These are phyloP conservation scores for Botryotinia globosa DNA, from an alignment of 2,329 filamentous ascomycete genomes.

Conservation along the genomic window DNA sequence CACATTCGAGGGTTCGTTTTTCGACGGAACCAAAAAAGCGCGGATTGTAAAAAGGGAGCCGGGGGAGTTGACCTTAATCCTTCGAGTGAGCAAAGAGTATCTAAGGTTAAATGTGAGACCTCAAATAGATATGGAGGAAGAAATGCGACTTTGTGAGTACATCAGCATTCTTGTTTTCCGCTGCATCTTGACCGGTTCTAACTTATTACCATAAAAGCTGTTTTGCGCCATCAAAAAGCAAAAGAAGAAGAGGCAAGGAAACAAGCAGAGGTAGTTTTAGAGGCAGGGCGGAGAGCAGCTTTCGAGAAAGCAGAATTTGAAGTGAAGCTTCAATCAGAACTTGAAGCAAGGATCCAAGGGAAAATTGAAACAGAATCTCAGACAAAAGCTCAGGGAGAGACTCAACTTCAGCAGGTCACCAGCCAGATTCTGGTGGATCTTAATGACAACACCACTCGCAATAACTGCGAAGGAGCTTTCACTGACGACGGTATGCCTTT, in stretches of 20 bases:
- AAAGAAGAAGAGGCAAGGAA: neutral
- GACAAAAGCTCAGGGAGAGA: neutral
- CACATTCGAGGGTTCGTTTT: neutral
- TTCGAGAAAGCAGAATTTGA: neutral
- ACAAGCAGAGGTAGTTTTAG: neutral
- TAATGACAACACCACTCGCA: too few relatives aligned
- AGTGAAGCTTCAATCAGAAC: neutral
- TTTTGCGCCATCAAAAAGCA: neutral
- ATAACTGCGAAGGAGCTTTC: neutral
- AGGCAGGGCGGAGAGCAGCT: neutral
- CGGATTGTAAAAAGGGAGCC: neutral
- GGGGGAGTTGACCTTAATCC: neutral
- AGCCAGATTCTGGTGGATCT: neutral
- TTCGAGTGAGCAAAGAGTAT: neutral
- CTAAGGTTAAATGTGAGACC: neutral
- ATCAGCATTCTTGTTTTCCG: neutral
- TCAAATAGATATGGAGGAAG: neutral
- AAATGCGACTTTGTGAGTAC: slow-evolving; percentile 10
- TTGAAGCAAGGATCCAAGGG: neutral
- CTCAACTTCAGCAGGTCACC: neutral
- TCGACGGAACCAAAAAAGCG: neutral
- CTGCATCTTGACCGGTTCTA: too few relatives aligned
- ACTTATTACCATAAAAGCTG: neutral
- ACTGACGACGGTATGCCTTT: neutral
- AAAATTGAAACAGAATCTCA: neutral